Conservation (phyloP, 331 rosid genomes). For the Acacia concinna region DNA sequence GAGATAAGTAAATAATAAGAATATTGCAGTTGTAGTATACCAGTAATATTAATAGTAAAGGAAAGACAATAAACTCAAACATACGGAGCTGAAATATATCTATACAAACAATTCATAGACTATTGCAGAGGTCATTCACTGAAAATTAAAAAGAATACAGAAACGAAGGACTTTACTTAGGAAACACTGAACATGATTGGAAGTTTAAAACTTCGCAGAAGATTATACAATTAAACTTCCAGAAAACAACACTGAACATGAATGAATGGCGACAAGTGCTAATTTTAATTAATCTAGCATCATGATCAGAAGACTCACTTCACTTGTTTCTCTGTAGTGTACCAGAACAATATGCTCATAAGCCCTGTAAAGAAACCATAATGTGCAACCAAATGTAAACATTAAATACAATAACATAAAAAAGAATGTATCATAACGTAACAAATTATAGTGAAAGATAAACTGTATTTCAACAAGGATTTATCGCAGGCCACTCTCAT, state of each 20-base stretch:
- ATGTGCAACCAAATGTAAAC: constrained; percentile 31
- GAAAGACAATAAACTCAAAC: constrained; percentile 1
- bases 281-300: constrained; percentile 20
- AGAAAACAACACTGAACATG: background rate
- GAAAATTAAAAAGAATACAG: background rate
- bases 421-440: background rate
- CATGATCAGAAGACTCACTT: constrained; percentile 59
- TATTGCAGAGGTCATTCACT: constrained; percentile 1
- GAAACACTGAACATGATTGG: constrained; percentile 10
- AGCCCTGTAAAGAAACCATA: constrained; percentile 61
- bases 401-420: background rate
- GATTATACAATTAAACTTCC: constrained; percentile 12
- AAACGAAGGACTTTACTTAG: background rate
- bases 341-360: constrained; percentile 93
- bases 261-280: background rate
- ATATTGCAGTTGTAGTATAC: background rate
- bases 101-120: constrained; percentile 13
- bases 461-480: constrained; percentile 9
- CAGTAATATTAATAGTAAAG: background rate
- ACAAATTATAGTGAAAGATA: background rate
- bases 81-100: background rate
- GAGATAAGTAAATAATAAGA: background rate
- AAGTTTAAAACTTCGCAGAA: constrained; percentile 21
- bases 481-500: constrained; percentile 18
- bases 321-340: constrained; percentile 82